Conservation (phyloP, 2,329 filamentous ascomycete species). For the Beauveria scarabaeidicola region DNA sequence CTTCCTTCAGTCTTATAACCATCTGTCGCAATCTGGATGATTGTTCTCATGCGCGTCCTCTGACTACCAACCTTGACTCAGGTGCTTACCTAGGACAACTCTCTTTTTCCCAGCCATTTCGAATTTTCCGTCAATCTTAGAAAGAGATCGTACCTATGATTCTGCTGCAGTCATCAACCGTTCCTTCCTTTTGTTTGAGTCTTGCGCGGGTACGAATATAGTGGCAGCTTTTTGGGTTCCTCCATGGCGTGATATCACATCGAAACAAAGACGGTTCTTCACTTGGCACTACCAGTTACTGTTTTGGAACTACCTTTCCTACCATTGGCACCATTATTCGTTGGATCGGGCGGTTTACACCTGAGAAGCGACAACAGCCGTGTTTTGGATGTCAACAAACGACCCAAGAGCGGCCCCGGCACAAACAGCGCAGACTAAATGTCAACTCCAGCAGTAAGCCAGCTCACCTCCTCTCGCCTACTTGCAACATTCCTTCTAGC, state of each 20-base stretch:
- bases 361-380: not conserved
- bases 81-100: not conserved
- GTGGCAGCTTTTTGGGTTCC: not conserved
- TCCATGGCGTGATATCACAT: constrained; percentile 2
- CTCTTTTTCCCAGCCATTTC: not conserved
- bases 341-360: not conserved
- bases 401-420: not conserved
- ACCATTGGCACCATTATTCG: too few relatives aligned
- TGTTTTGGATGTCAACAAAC: not conserved
- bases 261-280: not conserved
- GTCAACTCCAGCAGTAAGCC: constrained; percentile 25
- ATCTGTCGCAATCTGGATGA: not conserved
- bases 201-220: constrained; percentile 1
- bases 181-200: constrained; percentile 5
- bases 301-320: not conserved
- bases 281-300: not conserved
- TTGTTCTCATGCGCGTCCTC: not conserved
- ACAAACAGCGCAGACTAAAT: constrained; percentile 20
- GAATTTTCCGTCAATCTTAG: not conserved
- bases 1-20: not conserved
- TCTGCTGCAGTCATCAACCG: not conserved
- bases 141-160: constrained; percentile 5
- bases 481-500: not conserved
- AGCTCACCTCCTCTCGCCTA: not conserved
- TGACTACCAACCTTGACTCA: constrained; percentile 9